These are phyloP conservation scores for Chlamydomonas reinhardtii DNA, from an alignment of 163 green algal species.

Conservation along the genomic window DNA sequence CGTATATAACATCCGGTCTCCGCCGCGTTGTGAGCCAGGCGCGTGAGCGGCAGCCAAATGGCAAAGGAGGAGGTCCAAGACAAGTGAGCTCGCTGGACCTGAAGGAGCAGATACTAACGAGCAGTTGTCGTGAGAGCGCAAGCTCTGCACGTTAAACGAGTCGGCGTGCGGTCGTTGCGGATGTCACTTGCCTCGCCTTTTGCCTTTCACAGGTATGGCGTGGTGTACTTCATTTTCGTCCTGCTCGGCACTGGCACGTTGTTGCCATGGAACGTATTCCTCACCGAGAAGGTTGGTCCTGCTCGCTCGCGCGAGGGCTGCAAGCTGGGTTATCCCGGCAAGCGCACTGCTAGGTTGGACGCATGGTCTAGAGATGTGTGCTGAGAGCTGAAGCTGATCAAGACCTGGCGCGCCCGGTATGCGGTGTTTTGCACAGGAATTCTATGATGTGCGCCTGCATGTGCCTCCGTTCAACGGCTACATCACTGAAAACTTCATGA, in stretches of 20 bases:
- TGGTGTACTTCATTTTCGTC: conserved; percentile 75
- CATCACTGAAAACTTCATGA: conserved; percentile 75
- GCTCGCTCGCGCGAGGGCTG: not conserved
- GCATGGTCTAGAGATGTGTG: no score
- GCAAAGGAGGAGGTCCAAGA: conserved; percentile 67
- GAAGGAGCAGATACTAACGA: no score
- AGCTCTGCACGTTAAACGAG: no score
- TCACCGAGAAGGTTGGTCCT: conserved; percentile 66
- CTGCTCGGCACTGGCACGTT: conserved; percentile 78
- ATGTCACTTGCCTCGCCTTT: no score
- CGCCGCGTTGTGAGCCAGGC: no score
- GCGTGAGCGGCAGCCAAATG: not conserved
- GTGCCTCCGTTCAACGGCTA: conserved; percentile 56
- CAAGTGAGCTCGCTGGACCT: conserved; percentile 40
- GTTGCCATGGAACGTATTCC: conserved; percentile 81
- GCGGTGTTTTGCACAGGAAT: conserved; percentile 53
- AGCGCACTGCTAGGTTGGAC: no score
- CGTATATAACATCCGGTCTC: no score
- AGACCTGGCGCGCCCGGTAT: no score
- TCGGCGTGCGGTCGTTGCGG: no score
- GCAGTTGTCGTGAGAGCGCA: no score
- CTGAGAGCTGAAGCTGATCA: no score
- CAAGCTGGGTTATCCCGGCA: not conserved
- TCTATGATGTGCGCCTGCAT: conserved; percentile 77
- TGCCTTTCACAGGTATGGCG: conserved; percentile 55